Percentiles rank a stretch among this genome's conserved stretches.
Evolutionary conservation across 2,329 filamentous ascomycete genomes (phyloP).

Genomic region (Decorospora gaudefroyi): DNA sequence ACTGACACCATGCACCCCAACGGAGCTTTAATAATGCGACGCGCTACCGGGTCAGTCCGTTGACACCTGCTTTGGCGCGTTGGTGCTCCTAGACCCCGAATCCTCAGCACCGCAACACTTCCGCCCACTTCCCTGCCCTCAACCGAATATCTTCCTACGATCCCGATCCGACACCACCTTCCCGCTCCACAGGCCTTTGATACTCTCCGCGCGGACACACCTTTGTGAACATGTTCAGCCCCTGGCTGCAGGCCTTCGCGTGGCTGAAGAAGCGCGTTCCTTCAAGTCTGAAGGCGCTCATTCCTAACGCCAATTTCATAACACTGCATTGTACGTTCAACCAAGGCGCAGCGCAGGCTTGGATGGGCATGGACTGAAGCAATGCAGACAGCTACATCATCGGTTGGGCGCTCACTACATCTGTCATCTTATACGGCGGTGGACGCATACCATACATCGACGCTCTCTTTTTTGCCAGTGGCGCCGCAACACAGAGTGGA

Average conservation of each 20-base stretch:
- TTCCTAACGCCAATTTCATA: slow-evolving; percentile 79
- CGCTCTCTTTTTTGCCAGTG: slow-evolving; percentile 84
- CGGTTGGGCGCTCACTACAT: slow-evolving; percentile 70
- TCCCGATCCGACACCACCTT: neutral
- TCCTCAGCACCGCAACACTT: slow-evolving; percentile 10
- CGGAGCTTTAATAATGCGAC: slow-evolving; percentile 15
- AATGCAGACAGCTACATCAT: slow-evolving; percentile 77
- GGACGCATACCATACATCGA: slow-evolving; percentile 77
- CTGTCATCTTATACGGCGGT: slow-evolving; percentile 72
- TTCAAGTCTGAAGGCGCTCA: slow-evolving; percentile 23
- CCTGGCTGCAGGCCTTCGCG: slow-evolving; percentile 34
- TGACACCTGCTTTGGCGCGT: slow-evolving; percentile 15
- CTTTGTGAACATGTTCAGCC: slow-evolving; percentile 36
- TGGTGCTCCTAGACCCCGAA: neutral
- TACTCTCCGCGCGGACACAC: neutral
- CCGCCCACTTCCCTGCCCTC: slow-evolving; percentile 1
- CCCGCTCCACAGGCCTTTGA: neutral
- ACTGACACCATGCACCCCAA: slow-evolving; percentile 13
- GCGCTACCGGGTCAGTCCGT: slow-evolving; percentile 32
- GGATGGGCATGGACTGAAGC: slow-evolving; percentile 13
- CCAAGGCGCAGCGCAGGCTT: no score
- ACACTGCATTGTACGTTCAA: slow-evolving; percentile 68
- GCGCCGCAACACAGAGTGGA: slow-evolving; percentile 87
- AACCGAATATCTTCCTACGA: neutral
- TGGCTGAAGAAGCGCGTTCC: slow-evolving; percentile 40